Evolutionary conservation across 2,329 filamentous ascomycete species (phyloP).

Genomic region (Chaetomiaceae sp.): DNA sequence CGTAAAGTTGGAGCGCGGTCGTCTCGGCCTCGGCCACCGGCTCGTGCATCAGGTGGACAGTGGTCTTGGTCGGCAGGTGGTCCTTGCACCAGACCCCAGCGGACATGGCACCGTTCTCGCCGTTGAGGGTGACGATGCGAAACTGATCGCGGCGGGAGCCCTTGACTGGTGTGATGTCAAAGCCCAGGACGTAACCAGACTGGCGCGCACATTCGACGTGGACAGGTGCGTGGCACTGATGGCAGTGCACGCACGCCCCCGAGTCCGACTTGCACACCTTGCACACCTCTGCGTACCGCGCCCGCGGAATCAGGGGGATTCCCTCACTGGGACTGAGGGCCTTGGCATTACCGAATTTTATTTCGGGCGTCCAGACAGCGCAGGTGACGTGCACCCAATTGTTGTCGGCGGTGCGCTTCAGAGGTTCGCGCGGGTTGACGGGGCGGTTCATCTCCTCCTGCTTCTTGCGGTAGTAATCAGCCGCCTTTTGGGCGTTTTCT

Average conservation of each 20-base stretch:
- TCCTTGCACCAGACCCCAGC: constrained; percentile 89
- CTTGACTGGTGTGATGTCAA: constrained; percentile 87
- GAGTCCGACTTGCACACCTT: constrained; percentile 70
- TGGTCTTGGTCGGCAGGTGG: constrained; percentile 65
- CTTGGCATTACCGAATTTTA: constrained; percentile 83
- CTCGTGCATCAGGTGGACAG: constrained; percentile 75
- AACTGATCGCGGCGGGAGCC: constrained; percentile 76
- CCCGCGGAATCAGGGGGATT: constrained; percentile 70
- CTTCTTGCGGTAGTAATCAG: constrained; percentile 73
- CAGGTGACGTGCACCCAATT: constrained; percentile 98
- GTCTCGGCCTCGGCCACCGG: constrained; percentile 62
- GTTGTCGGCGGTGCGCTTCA: constrained; percentile 92
- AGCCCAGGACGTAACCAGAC: constrained; percentile 75
- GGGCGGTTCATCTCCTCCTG: constrained; percentile 83
- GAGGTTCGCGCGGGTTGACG: constrained; percentile 73
- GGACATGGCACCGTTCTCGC: constrained; percentile 76
- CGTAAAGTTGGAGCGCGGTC: constrained; percentile 80
- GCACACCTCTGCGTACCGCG: constrained; percentile 71
- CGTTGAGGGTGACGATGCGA: constrained; percentile 71
- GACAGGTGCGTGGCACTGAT: constrained; percentile 63
- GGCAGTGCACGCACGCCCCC: constrained; percentile 79
- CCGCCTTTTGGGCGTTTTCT: constrained; percentile 71
- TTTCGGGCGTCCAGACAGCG: constrained; percentile 84
- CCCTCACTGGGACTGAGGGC: constrained; percentile 83
- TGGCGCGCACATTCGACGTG: constrained; percentile 90